These are phyloP conservation scores for Rhypophila decipiens DNA, from an alignment of 495 filamentous ascomycete genomes.

Conservation along the genomic window DNA sequence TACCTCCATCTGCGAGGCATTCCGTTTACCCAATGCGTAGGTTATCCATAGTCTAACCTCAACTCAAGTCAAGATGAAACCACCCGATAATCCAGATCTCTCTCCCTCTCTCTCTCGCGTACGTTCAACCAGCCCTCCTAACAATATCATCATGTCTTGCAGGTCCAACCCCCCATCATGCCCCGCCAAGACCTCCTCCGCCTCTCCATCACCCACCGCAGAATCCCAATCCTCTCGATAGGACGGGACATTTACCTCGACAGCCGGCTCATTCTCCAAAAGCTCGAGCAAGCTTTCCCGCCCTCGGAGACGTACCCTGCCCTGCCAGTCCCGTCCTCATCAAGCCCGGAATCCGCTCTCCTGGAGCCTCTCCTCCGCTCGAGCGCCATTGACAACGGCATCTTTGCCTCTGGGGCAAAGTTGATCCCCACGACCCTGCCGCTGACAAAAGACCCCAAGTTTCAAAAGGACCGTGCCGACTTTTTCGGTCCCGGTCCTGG, in stretches of 20 bases:
- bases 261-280: conserved; percentile 52
- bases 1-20: conserved; percentile 55
- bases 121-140: neutral
- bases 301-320: conserved; percentile 22
- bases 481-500: conserved; percentile 14
- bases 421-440: conserved; percentile 43
- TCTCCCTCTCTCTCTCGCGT: neutral
- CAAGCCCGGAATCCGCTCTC: conserved; percentile 9
- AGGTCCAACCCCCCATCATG: conserved; percentile 52
- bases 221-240: conserved; percentile 57
- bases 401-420: conserved; percentile 41
- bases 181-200: conserved; percentile 52
- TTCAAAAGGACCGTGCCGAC: conserved; percentile 48
- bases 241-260: conserved; percentile 52
- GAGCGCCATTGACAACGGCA: conserved; percentile 32
- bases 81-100: neutral
- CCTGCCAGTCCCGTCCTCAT: neutral
- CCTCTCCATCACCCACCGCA: conserved; percentile 55
- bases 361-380: conserved; percentile 17
- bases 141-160: no score
- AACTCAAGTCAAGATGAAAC: neutral
- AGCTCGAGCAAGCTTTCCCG: conserved; percentile 40
- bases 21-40: conserved; percentile 50
- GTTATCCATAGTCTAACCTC: neutral
- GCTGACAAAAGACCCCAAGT: conserved; percentile 43